Base-by-base conservation (phyloP, 106 monocot species). In the Dactylorhiza incarnata region DNA sequence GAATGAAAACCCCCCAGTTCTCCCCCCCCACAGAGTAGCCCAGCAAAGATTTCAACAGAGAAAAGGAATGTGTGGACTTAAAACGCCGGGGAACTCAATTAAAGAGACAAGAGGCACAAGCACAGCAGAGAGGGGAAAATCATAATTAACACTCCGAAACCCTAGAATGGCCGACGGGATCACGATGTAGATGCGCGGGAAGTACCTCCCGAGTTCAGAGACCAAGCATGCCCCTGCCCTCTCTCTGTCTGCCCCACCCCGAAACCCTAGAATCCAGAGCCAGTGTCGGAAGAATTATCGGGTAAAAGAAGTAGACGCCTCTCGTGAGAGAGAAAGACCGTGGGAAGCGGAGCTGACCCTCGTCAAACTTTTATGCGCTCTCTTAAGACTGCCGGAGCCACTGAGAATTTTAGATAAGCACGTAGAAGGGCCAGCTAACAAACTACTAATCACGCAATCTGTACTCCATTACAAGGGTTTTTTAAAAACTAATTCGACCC, bases 241-340 rank as follows among this genome's bases (percentile, higher is more conserved):
- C 49, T 49, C 49, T 23, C 17, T 17, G 8, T 61, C 45, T 43
- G 17, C 19, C n/a, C 44, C 58, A 23, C 23, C 1, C 16, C 3
- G 62, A 59, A 75, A 75, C 75, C 75, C 75, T 75, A 75, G 45
- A 74, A 55, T n/a, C 22, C 56, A 49, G 59, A 59, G 45, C 54
- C 62, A 48, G 49, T 49, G 62, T 20, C 44, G 44, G 9, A 16
- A 55, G 74, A 13, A 13, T 5, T 49, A 9, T 29, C 29, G 23
- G 15, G 73, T 9, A n/a, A 0, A 52, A 49, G 68, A 20, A 37
- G 37, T 37, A 73, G 16, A 73, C 9, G 4, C 23, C 20, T 54
- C 20, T 54, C 73, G 10, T n/a, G 71, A 4, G 26, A 72, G 49
- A 49, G 73, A 24, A 19, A 74, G 54, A 51, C 49, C 16, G 25